A percentile compares a stretch with the other conserved stretches of the same genome.
Conservation (phyloP, 2,329 filamentous ascomycete genomes). For the Fusarium sp. region DNA sequence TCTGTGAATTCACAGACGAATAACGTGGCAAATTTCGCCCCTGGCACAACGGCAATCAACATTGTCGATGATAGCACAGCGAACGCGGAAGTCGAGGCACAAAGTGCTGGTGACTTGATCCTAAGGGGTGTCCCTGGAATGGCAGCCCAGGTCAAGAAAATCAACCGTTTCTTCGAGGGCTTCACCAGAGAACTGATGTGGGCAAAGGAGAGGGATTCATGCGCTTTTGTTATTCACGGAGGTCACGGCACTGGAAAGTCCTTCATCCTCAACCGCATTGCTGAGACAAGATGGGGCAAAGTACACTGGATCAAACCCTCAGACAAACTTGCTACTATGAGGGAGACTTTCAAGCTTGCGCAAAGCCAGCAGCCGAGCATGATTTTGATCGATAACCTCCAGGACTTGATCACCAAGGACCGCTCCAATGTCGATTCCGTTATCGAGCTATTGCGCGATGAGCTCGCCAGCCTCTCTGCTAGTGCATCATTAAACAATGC, state of each 20-base stretch:
- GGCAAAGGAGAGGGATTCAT: slow-evolving; percentile 53
- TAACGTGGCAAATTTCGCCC: slow-evolving; percentile 58
- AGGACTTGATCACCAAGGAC: slow-evolving; percentile 73
- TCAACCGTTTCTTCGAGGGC: slow-evolving; percentile 73
- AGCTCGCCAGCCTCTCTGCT: slow-evolving; percentile 65
- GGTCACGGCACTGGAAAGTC: slow-evolving; percentile 88
- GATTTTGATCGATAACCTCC: slow-evolving; percentile 81
- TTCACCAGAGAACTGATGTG: slow-evolving; percentile 57
- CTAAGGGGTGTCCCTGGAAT: slow-evolving; percentile 75
- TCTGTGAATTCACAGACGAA: slow-evolving; percentile 65
- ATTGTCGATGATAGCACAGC: slow-evolving; percentile 49
- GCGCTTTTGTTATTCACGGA: slow-evolving; percentile 80
- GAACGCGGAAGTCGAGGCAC: slow-evolving; percentile 21
- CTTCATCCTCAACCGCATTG: slow-evolving; percentile 75
- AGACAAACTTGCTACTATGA: slow-evolving; percentile 69
- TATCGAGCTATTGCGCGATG: slow-evolving; percentile 62
- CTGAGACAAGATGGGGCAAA: slow-evolving; percentile 75
- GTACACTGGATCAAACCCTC: slow-evolving; percentile 70
- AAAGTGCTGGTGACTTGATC: slow-evolving; percentile 52
- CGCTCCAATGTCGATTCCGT: slow-evolving; percentile 62
- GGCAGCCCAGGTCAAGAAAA: slow-evolving; percentile 67
- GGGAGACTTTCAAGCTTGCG: slow-evolving; percentile 77
- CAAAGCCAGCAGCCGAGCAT: slow-evolving; percentile 76
- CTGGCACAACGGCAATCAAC: slow-evolving; percentile 52
- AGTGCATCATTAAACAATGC: slow-evolving; percentile 51